A percentile compares a stretch with the other conserved stretches of the same genome.
phyloP scores from a whole-genome alignment of 345 rosid genomes.

The Erucastrum elatum region DNA sequence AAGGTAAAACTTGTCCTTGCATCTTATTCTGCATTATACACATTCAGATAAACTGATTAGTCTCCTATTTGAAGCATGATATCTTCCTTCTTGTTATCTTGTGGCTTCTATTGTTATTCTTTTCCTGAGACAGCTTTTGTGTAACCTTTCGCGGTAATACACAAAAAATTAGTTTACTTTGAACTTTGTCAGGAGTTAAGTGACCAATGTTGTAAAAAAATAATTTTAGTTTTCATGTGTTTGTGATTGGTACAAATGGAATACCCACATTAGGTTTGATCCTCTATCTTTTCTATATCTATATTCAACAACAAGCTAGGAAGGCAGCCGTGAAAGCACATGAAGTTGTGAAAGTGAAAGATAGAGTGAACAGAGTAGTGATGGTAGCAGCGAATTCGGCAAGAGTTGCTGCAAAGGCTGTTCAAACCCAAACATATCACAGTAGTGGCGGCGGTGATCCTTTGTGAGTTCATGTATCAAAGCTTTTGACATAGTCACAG shows the following conservation, averaged over 20 bases:
- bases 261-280: slow-evolving; percentile 14
- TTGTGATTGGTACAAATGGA: not conserved
- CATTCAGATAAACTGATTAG: too few relatives aligned
- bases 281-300: not conserved
- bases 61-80: too few relatives aligned
- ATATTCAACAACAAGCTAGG: slow-evolving; percentile 62
- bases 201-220: not conserved
- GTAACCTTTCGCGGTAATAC: too few relatives aligned
- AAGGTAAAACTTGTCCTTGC: too few relatives aligned
- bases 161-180: too few relatives aligned
- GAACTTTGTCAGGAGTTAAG: not conserved
- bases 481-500: slow-evolving; percentile 19
- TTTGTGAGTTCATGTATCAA: slow-evolving; percentile 22
- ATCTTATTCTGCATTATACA: too few relatives aligned
- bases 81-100: too few relatives aligned
- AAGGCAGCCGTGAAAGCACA: slow-evolving; percentile 62
- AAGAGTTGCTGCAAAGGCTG: slow-evolving; percentile 80
- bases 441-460: slow-evolving; percentile 37
- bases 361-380: slow-evolving; percentile 65
- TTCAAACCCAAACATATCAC: slow-evolving; percentile 58
- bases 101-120: too few relatives aligned
- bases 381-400: slow-evolving; percentile 81
- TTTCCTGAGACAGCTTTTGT: too few relatives aligned
- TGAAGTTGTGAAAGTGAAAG: slow-evolving; percentile 55
- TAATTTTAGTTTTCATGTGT: not conserved